Conservation (phyloP, 164 flowering plant genomes). For the Vitis rotundifolia region DNA sequence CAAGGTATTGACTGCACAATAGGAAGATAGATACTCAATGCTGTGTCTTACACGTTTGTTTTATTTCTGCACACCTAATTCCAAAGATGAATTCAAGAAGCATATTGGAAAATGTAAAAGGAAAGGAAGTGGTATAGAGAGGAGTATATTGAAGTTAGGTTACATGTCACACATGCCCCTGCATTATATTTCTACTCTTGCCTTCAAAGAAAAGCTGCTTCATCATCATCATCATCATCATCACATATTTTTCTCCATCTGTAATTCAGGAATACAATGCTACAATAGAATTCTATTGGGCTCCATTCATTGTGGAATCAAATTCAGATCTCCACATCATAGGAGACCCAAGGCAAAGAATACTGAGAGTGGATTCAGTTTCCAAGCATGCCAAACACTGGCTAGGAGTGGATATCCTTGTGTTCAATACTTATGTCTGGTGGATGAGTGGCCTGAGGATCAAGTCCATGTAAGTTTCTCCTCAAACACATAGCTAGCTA, state of each 20-base stretch:
- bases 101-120: too few species aligned
- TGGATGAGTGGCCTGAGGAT: slow-evolving; percentile 82
- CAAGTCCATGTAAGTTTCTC: slow-evolving; percentile 67
- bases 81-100: too few species aligned
- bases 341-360: slow-evolving; percentile 69
- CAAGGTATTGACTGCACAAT: slow-evolving; percentile 41
- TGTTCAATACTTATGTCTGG: slow-evolving; percentile 93
- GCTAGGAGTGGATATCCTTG: slow-evolving; percentile 77
- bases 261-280: slow-evolving; percentile 61
- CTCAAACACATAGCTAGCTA: too few species aligned
- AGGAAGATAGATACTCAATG: too few species aligned
- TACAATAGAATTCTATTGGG: slow-evolving; percentile 91
- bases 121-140: too few species aligned
- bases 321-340: slow-evolving; percentile 63
- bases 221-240: background rate
- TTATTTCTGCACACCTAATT: too few species aligned
- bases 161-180: too few species aligned
- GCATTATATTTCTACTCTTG: too few species aligned
- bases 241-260: slow-evolving; percentile 1
- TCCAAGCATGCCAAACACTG: slow-evolving; percentile 72
- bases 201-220: background rate
- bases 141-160: too few species aligned
- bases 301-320: slow-evolving; percentile 82
- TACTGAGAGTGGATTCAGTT: slow-evolving; percentile 76
- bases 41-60: too few species aligned